phyloP scores from a whole-genome alignment of 495 filamentous ascomycete genomes.

The Stereocaulon alpinum region DNA sequence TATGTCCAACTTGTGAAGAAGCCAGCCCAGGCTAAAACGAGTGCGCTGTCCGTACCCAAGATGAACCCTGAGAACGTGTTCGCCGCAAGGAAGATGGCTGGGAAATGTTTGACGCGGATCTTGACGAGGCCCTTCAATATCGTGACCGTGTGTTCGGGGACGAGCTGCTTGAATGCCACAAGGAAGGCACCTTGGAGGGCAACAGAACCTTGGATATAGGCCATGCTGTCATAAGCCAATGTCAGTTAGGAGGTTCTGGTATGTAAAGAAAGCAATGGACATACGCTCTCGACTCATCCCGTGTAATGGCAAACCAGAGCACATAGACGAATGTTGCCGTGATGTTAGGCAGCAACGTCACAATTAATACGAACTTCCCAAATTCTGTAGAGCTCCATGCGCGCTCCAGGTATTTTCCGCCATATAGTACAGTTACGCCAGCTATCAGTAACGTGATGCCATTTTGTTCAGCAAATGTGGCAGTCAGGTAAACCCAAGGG shows the following conservation, averaged over 20 bases:
- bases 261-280: constrained; percentile 27
- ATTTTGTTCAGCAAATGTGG: constrained; percentile 88
- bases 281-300: constrained; percentile 59
- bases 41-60: constrained; percentile 73
- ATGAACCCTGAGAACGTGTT: constrained; percentile 68
- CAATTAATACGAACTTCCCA: constrained; percentile 75
- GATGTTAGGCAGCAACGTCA: constrained; percentile 69
- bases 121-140: constrained; percentile 80
- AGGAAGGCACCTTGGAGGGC: constrained; percentile 88
- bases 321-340: constrained; percentile 63
- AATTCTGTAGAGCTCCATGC: constrained; percentile 94
- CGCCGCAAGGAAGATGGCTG: constrained; percentile 75
- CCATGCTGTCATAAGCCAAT: constrained; percentile 22
- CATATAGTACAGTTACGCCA: constrained; percentile 76
- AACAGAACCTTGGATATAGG: constrained; percentile 56
- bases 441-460: constrained; percentile 77
- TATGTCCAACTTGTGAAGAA: constrained; percentile 90
- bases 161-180: constrained; percentile 95
- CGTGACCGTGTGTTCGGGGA: constrained; percentile 95
- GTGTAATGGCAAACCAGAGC: constrained; percentile 57
- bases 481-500: constrained; percentile 83
- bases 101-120: constrained; percentile 88
- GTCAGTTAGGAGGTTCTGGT: constrained; percentile 19
- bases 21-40: constrained; percentile 69
- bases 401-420: constrained; percentile 87